Percentiles rank a stretch among this genome's conserved stretches.
These are phyloP conservation scores for Discostella pseudostelligera DNA, from an alignment of 108 stramenopile genomes.

Conservation along the genomic window DNA sequence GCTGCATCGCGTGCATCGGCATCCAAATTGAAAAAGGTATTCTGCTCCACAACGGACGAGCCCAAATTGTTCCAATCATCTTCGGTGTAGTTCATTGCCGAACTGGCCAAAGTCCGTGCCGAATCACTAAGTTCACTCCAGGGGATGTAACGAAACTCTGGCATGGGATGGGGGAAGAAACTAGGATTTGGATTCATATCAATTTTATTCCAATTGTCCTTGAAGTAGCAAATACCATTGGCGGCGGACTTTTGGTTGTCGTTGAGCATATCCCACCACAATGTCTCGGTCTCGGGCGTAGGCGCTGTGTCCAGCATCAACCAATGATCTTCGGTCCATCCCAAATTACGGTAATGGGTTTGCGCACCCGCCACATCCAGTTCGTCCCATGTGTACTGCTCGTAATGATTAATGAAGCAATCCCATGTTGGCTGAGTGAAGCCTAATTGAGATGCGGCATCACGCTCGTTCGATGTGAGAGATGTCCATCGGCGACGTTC, in stretches of 20 bases:
- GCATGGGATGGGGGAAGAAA: conserved; percentile 34
- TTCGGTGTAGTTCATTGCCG: conserved; percentile 34
- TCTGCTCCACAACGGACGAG: conserved; percentile 32
- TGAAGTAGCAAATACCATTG: conserved; percentile 47
- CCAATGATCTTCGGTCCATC: conserved; percentile 45
- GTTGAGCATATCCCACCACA: conserved; percentile 44
- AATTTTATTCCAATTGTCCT: conserved; percentile 47
- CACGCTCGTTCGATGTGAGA: conserved; percentile 22
- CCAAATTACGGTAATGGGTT: conserved; percentile 20
- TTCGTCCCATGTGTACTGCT: conserved; percentile 37
- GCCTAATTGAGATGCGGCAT: conserved; percentile 27
- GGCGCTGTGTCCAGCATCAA: conserved; percentile 9
- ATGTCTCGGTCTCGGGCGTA: conserved; percentile 28
- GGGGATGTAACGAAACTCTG: conserved; percentile 41
- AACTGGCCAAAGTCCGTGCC: conserved; percentile 13
- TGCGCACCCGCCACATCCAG: conserved; percentile 15
- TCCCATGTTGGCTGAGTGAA: conserved; percentile 47
- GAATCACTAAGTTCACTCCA: conserved; percentile 35
- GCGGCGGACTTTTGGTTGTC: conserved; percentile 33
- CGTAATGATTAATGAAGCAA: conserved; percentile 54
- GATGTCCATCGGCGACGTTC: conserved; percentile 30
- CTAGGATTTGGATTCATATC: conserved; percentile 44
- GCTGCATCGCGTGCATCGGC: conserved; percentile 22
- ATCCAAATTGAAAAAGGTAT: conserved; percentile 44
- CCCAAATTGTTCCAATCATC: conserved; percentile 37